Percentiles rank a stretch among this genome's conserved stretches.
These are phyloP conservation scores for Mallotus nudiflorus DNA, from an alignment of 345 rosid species.

Conservation along the genomic window DNA sequence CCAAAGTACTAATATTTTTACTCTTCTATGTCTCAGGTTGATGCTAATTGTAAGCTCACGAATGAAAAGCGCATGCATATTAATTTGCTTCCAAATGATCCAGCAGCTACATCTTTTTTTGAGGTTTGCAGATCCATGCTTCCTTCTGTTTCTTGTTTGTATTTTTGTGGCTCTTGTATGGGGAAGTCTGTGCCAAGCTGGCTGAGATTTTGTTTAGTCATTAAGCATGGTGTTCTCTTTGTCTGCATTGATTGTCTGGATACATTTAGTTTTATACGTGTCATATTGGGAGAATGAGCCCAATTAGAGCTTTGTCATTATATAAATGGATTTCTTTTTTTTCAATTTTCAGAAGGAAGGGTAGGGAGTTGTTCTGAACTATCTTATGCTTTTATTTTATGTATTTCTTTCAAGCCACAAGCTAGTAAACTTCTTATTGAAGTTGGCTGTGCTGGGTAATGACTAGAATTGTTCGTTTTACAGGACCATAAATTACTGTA, in stretches of 20 bases:
- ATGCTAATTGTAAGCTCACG: conserved; percentile 58
- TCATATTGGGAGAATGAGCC: neutral
- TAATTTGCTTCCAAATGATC: conserved; percentile 70
- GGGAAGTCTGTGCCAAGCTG: neutral
- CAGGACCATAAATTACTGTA: neutral
- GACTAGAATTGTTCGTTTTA: neutral
- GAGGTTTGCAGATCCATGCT: conserved; percentile 41
- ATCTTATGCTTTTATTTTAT: neutral
- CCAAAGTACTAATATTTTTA: conserved; percentile 17
- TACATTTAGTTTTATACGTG: neutral
- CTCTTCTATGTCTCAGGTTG: conserved; percentile 46
- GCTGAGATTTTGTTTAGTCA: neutral
- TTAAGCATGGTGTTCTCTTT: neutral
- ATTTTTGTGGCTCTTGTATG: neutral
- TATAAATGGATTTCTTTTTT: neutral
- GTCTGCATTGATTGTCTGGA: neutral
- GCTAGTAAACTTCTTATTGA: neutral
- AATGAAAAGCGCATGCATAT: conserved; percentile 57
- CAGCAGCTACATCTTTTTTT: conserved; percentile 58
- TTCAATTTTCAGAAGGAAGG: neutral
- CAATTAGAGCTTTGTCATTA: neutral
- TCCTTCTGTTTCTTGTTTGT: neutral
- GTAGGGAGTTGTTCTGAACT: neutral
- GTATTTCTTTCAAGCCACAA: neutral
- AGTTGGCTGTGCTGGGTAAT: neutral